Evolutionary conservation across 2,329 filamentous ascomycete genomes (phyloP).

Genomic region (Pseudogymnoascus sp.): DNA sequence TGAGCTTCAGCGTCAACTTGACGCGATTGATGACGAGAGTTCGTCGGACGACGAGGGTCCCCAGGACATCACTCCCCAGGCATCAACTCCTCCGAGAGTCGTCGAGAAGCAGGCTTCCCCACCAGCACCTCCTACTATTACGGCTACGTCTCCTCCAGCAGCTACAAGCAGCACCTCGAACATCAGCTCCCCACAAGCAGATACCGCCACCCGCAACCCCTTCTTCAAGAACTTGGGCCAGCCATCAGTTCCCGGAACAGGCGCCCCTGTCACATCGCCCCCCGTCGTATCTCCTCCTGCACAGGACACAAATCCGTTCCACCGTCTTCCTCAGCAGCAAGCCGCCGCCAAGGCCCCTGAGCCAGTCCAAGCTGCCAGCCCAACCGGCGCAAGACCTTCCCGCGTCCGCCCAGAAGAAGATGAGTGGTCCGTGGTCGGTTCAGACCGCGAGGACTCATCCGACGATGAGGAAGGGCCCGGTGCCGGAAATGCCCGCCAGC

Average conservation of each 20-base stretch:
- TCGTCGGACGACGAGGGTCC: slow-evolving; percentile 77
- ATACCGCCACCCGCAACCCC: slow-evolving; percentile 83
- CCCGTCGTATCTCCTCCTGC: slow-evolving; percentile 28
- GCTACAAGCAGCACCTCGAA: slow-evolving; percentile 35
- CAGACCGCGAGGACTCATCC: slow-evolving; percentile 65
- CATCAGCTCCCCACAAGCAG: slow-evolving; percentile 50
- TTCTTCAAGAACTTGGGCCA: slow-evolving; percentile 87
- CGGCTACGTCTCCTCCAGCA: slow-evolving; percentile 39
- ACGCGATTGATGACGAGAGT: slow-evolving; percentile 65
- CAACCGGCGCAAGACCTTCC: slow-evolving; percentile 39
- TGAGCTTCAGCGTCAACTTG: slow-evolving; percentile 80
- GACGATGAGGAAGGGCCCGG: slow-evolving; percentile 71
- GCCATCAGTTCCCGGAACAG: slow-evolving; percentile 36
- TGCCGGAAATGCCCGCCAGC: slow-evolving; percentile 77
- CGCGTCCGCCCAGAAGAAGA: slow-evolving; percentile 58
- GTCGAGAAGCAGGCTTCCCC: slow-evolving; percentile 46
- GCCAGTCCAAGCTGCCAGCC: slow-evolving; percentile 37
- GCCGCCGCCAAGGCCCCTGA: slow-evolving; percentile 40
- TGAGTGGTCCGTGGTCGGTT: slow-evolving; percentile 77
- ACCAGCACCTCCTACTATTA: slow-evolving; percentile 44
- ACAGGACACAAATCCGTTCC: slow-evolving; percentile 91
- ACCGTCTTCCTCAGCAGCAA: slow-evolving; percentile 68
- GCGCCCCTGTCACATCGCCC: slow-evolving; percentile 35
- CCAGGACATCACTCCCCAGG: slow-evolving; percentile 58
- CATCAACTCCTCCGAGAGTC: slow-evolving; percentile 49